Evolutionary conservation across 176 grass and related monocot genomes (phyloP).

Genomic region (Echinochloa phyllopogon): DNA sequence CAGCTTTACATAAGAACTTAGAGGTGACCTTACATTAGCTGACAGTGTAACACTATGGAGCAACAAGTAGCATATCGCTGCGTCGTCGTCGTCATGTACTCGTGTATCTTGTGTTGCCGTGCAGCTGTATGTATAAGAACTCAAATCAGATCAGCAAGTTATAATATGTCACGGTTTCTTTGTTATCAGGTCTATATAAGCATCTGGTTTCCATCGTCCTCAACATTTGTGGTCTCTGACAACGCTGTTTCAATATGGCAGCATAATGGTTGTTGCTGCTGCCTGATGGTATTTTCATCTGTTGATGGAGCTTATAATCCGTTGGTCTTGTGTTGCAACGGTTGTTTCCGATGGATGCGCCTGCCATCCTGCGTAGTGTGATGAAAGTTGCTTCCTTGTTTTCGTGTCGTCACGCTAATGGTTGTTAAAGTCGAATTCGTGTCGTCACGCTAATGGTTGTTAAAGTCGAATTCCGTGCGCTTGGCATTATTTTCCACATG

Average conservation of each 20-base stretch:
- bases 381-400: too few relatives aligned
- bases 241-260: not conserved
- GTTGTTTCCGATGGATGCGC: too few relatives aligned
- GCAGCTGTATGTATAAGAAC: not conserved
- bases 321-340: too few relatives aligned
- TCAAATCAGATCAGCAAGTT: constrained; percentile 1
- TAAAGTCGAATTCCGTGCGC: too few relatives aligned
- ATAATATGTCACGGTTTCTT: not conserved
- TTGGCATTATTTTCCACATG: too few relatives aligned
- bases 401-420: too few relatives aligned
- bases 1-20: constrained; percentile 46
- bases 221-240: too few relatives aligned
- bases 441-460: too few relatives aligned
- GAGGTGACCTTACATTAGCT: constrained; percentile 30
- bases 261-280: not conserved
- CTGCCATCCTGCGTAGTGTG: too few relatives aligned
- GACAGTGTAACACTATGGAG: constrained; percentile 10
- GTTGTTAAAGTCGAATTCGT: too few relatives aligned
- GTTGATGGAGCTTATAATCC: not conserved
- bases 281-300: not conserved
- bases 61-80: not conserved
- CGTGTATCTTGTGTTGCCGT: not conserved
- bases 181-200: not conserved
- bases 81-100: too few relatives aligned
- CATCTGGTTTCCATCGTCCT: too few relatives aligned